Evolutionary conservation across 495 filamentous ascomycete genomes (phyloP).

Genomic region (Corynascus novoguineensis): DNA sequence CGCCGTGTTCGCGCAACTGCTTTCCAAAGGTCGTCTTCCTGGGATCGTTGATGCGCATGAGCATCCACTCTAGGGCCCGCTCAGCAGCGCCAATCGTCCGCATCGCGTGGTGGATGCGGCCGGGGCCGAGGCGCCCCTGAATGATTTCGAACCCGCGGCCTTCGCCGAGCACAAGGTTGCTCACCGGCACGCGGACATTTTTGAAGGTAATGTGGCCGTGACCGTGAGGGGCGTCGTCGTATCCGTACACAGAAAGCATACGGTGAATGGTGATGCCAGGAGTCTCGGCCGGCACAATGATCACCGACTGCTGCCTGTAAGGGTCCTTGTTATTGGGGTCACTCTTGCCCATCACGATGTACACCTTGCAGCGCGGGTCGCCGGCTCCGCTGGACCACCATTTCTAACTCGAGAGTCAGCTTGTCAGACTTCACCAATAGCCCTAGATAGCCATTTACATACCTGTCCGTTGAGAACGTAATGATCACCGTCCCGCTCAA

Average conservation of each 20-base stretch:
- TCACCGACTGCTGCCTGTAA: constrained; percentile 84
- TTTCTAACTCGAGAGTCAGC: constrained; percentile 52
- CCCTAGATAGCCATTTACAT: constrained; percentile 27
- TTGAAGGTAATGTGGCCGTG: constrained; percentile 85
- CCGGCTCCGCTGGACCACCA: constrained; percentile 95
- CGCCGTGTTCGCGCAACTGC: constrained; percentile 71
- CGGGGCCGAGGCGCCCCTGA: constrained; percentile 85
- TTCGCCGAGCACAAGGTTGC: constrained; percentile 79
- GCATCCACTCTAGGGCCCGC: constrained; percentile 79
- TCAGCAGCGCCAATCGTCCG: constrained; percentile 83
- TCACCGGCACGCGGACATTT: constrained; percentile 72
- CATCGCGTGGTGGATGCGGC: constrained; percentile 93
- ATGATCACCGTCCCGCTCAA: constrained; percentile 71
- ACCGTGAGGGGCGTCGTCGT: constrained; percentile 90
- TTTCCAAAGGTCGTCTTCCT: constrained; percentile 81
- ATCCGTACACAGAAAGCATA: constrained; percentile 85
- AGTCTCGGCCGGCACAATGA: constrained; percentile 70
- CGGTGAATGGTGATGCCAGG: constrained; percentile 77
- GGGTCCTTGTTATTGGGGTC: constrained; percentile 63
- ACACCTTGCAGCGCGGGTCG: constrained; percentile 82
- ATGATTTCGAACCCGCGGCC: constrained; percentile 96
- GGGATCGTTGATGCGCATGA: constrained; percentile 83
- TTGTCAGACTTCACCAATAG: neutral
- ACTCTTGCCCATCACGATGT: constrained; percentile 88
- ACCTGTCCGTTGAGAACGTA: constrained; percentile 83